Base-by-base conservation (phyloP, 805 yeast genomes). In the Wickerhamomyces subpelliculosus region DNA sequence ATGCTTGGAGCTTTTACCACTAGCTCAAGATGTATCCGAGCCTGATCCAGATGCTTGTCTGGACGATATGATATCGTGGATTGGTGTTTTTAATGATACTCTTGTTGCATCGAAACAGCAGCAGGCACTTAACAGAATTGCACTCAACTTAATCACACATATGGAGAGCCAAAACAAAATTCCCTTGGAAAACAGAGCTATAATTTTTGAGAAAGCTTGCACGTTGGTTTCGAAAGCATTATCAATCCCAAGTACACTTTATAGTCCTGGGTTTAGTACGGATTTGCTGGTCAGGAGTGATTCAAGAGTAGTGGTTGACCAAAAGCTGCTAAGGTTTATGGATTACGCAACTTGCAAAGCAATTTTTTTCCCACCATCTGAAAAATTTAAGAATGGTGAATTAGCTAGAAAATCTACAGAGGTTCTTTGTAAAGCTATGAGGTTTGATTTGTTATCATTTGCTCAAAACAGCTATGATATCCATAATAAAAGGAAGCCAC, bases 31-130 rank as follows among this genome's bases (percentile, higher is more conserved):
- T n/a, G n/a, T n/a, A n/a, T n/a, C n/a, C n/a, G n/a, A n/a, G 4
- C 56, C 60, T 13, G 55, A 61, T 13, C 54, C 60, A 2, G 51
- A 35, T 3, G 62, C 66, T 4, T 53, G 63, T 9, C 47, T 70
- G 8, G 47, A 65, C 5, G 78, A 76, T 49, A 44, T 77, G 39
- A 49, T 74, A 3, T 57, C 64, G n/a, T 82, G 89, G 89, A 69
- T 76, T 26, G 52, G 58, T 18, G 58, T 69, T 1, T 64, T 77
- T 27, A 55, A 64, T 34, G 55, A 58, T 13, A 60, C 78, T 2
- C 54, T 80, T 26, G 53, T 68, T 2, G 62, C 64, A 1, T 58
- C 80, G 0, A 79, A 76, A 42, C 63, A 63, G 36, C 74, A 74
- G 27, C 75, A 74, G 30, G 66, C 76, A 36, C 70, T 72, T 2